Base-by-base conservation (phyloP, 2,329 filamentous ascomycete species). In the Colletotrichum simmondsii region DNA sequence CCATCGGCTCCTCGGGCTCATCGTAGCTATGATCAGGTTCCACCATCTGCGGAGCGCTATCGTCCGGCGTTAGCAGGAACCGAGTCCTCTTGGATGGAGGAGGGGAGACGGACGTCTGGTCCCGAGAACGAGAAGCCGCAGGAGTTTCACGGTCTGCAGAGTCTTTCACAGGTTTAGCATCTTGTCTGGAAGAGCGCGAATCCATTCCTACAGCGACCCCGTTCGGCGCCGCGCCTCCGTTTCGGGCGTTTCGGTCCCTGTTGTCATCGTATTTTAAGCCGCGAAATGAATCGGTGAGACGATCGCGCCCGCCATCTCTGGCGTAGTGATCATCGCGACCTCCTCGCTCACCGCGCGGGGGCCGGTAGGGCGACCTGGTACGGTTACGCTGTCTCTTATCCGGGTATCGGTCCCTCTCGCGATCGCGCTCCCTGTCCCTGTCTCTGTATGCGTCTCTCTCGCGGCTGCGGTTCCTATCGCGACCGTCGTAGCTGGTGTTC, bases 91-190 rank as follows among this genome's bases (percentile, higher is more conserved):
- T 68, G 16, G 52, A 46, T 12, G 30, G 4, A 22, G 22, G 4
- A 22, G 22, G 16, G 49, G 26, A 53, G 46, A 59, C 66, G 60
- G 68, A 72, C 70, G 53, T 86, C 83, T 81, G 83, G 78, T 82
- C 81, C 76, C 79, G 76, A 71, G 79, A 72, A 68, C 74, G 76
- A 77, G 81, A 80, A 77, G 76, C 75, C 75, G 79, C 46, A 10
- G 63, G 30, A 26, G 59, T 66, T 26, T 32, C 42, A 24, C 57
- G 57, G 52, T 72, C 83, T 81, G 88, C 86, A 86, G 86, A 86
- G 84, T 87, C 89, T 89, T 90, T 86, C 83, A 85, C 85, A 89
- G 84, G 86, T 91, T 94, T 92, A 93, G 91, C 87, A 87, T 92
- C 86, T 85, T 87, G 81, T 88, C 85, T 91, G 82, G 85, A 83